phyloP scores from a whole-genome alignment of 2,329 filamentous ascomycete species.

The Ilyonectria mors-panacis region DNA sequence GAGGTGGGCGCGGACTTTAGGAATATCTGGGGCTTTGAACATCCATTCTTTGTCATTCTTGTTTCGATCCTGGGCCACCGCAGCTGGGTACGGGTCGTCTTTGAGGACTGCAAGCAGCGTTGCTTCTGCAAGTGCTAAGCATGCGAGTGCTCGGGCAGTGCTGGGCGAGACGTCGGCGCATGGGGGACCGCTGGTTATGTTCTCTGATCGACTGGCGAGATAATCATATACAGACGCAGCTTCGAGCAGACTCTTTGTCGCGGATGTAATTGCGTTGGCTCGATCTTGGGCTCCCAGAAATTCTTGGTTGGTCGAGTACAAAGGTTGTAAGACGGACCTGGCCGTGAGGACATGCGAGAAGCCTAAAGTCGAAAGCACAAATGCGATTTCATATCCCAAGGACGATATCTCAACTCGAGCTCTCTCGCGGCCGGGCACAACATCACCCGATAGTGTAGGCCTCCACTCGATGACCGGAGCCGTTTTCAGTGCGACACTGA shows the following conservation, averaged over 20 bases:
- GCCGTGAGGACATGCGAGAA: conserved; percentile 82
- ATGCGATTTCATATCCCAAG: conserved; percentile 87
- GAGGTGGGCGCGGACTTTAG: conserved; percentile 89
- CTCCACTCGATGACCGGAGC: conserved; percentile 85
- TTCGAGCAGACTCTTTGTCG: conserved; percentile 83
- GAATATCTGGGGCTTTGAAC: conserved; percentile 90
- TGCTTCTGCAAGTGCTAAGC: conserved; percentile 86
- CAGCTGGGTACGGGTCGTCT: conserved; percentile 91
- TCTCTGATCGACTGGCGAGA: conserved; percentile 71
- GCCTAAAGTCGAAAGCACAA: conserved; percentile 82
- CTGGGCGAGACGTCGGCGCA: conserved; percentile 69
- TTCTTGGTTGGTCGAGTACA: conserved; percentile 77
- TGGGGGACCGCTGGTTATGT: conserved; percentile 57
- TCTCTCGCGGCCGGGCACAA: conserved; percentile 75
- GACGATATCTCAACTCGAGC: conserved; percentile 79
- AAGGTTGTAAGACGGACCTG: conserved; percentile 77
- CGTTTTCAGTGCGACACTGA: conserved; percentile 76
- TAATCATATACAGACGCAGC: conserved; percentile 85
- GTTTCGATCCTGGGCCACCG: conserved; percentile 86
- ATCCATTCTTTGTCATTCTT: conserved; percentile 94
- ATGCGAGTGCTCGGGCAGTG: conserved; percentile 70
- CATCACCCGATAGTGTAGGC: conserved; percentile 78
- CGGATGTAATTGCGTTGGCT: conserved; percentile 77
- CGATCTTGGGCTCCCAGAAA: conserved; percentile 77
- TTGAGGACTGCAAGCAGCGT: conserved; percentile 92